Conservation (phyloP, 495 filamentous ascomycete species). For the Hyaloscypha finlandica region DNA sequence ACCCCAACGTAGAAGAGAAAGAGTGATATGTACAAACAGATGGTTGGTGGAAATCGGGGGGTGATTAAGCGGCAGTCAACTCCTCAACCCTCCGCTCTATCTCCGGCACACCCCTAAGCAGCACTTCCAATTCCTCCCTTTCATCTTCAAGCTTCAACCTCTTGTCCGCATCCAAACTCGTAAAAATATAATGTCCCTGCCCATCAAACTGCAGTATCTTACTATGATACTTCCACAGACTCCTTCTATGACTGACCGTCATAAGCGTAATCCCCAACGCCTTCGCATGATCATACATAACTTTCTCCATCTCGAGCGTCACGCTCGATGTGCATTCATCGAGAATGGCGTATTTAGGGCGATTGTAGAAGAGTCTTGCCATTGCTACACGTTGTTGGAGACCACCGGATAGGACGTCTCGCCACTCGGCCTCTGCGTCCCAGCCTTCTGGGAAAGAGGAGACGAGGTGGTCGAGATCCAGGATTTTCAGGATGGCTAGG, state of each 20-base stretch:
- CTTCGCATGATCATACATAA: conserved; percentile 98
- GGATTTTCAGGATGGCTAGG: conserved; percentile 68
- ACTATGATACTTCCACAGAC: conserved; percentile 94
- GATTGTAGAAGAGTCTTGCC: conserved; percentile 95
- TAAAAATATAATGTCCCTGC: conserved; percentile 88
- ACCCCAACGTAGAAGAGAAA: neutral
- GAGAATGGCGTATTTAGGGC: conserved; percentile 87
- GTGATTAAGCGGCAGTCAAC: conserved; percentile 48
- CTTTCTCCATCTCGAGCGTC: conserved; percentile 88
- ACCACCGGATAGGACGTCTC: conserved; percentile 84
- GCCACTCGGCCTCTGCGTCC: conserved; percentile 97
- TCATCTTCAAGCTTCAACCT: conserved; percentile 89
- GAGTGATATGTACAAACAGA: neutral
- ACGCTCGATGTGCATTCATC: conserved; percentile 96
- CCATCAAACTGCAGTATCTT: conserved; percentile 96
- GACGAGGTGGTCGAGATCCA: conserved; percentile 84
- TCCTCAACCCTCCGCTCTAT: conserved; percentile 83
- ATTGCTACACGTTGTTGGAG: conserved; percentile 97
- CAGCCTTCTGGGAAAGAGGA: conserved; percentile 76
- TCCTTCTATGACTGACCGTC: conserved; percentile 89
- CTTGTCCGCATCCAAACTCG: conserved; percentile 84
- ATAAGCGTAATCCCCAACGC: conserved; percentile 87
- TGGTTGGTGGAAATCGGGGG: neutral
- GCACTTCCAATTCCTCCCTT: conserved; percentile 88
- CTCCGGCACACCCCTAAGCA: conserved; percentile 82